Base-by-base conservation (phyloP, 2,329 filamentous ascomycete species). In the Aspergillus unguis region DNA sequence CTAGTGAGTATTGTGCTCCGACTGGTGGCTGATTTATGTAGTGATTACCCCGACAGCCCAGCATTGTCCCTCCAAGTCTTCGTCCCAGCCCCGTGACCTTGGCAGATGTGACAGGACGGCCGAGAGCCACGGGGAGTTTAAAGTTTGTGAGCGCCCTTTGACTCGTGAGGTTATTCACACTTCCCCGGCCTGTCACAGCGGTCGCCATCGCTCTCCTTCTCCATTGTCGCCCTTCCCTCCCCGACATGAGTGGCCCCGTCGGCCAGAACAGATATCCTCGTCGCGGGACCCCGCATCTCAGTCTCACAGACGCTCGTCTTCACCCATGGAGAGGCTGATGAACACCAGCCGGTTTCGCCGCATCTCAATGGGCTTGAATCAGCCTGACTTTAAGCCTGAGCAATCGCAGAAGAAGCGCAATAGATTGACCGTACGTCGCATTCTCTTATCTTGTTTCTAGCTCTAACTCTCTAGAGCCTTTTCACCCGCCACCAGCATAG, bases 321-420 rank as follows among this genome's bases (percentile, higher is more conserved):
- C 65, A 10, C 55, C 60, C 38, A 62, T 64, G 53, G 59, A 59
- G 26, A 69, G 63, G 45, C 44, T 68, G 50, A 68, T 65, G 46
- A 59, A 51, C 32, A 62, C 67, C 26, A 56, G 61, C n/a, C 62
- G 56, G 36, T 61, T 63, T 28, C 65, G 64, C 17, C 61, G 65
- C 17, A 49, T 58, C 10, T 69, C 66, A 2, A 57, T 63, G 17
- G 51, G 51, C 3, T 56, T 60, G 27, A 60, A 61, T 53, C 48
- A 62, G 17, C 43, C 62, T 26, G 55, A 53, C 27, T n/a, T 44
- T 1, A 57, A 58, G 27, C 48, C 59, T 26, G 57, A 52, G 28
- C 40, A 50, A 31, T 42, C 55, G n/a, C 59, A 60, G 33, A 57
- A 51, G 31, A 56, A 47, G 27, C 42, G 48, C 36, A 42, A 51